Evolutionary conservation across 306 rosid genomes (phyloP), one percentile per base, ranked within the genome.

Genomic region (Pueraria montana): DNA sequence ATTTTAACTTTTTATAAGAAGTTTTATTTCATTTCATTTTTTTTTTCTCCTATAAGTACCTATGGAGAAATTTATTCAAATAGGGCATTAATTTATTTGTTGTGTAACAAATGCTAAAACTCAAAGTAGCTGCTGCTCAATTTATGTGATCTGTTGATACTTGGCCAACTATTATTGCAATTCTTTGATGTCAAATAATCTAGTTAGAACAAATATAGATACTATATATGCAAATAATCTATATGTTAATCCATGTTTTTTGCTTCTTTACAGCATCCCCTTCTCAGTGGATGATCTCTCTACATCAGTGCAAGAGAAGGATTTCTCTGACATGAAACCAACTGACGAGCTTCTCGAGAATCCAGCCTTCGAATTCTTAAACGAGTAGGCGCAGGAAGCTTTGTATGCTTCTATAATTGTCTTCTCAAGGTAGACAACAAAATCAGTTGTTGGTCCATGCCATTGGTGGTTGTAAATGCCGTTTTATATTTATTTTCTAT

Each of bases 271-370:
- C 93, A 94, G 97, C 92, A 94, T 94, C n/a, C 98, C 95, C 56
- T 91, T 94, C 91, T 91, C 98, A 78, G 97, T 91, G 52, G 98
- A 92, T 26, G 98, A 92, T 85, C 93, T 94, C 56, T 91, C 94
- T 14, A 88, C 92, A 18, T 84, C 95, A 40, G 79, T 89, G 81
- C 91, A 87, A 83, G 95, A 89, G 84, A 89, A 86, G 84, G 95
- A 94, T 30, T 94, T 94, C 87, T 83, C 92, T 0, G 97, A 88
- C 24, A 89, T 94, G 85, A 85, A 87, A 80, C 87, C 92, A 3
- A 91, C 97, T 0, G 95, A 94, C 0, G 97, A 89, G 68, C 91
- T 92, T 73, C 81, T 91, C 2, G 91, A 89, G 88, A 91, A 86
- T 81, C 89, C 90, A 1, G 91, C 91, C 92, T 94, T 94, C 89